phyloP scores from a whole-genome alignment of 306 rosid species.

The Cyamopsis tetragonoloba region DNA sequence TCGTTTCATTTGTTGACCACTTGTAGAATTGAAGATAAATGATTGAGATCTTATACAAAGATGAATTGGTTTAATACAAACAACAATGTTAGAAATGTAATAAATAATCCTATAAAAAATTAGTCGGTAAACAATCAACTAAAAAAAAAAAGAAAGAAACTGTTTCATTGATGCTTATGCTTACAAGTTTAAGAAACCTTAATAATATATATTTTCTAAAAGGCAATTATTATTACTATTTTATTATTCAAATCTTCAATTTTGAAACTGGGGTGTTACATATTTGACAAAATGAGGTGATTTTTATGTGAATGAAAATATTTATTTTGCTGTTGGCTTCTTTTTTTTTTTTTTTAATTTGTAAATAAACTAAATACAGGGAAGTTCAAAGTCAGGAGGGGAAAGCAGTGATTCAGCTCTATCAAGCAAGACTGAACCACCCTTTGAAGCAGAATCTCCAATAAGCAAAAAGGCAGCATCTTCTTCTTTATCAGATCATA shows the following conservation, averaged over 20 bases:
- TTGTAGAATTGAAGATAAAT: no score
- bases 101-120: no score
- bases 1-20: no score
- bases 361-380: constrained; percentile 50
- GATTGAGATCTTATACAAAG: no score
- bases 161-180: neutral
- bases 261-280: neutral
- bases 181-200: constrained; percentile 4
- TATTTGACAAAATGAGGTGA: neutral
- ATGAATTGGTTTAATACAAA: no score
- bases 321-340: constrained; percentile 19
- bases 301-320: neutral
- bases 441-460: constrained; percentile 72
- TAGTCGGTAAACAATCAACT: no score
- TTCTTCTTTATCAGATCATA: constrained; percentile 53
- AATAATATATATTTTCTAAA: neutral
- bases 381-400: constrained; percentile 71
- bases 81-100: no score
- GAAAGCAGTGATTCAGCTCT: constrained; percentile 83
- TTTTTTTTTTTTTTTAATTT: no score
- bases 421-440: constrained; percentile 57
- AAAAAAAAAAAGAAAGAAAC: no score
- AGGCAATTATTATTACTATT: neutral
- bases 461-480: constrained; percentile 55
- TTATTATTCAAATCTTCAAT: neutral